phyloP scores from a whole-genome alignment of 176 grass and related monocot genomes.

The Chloris gayana region DNA sequence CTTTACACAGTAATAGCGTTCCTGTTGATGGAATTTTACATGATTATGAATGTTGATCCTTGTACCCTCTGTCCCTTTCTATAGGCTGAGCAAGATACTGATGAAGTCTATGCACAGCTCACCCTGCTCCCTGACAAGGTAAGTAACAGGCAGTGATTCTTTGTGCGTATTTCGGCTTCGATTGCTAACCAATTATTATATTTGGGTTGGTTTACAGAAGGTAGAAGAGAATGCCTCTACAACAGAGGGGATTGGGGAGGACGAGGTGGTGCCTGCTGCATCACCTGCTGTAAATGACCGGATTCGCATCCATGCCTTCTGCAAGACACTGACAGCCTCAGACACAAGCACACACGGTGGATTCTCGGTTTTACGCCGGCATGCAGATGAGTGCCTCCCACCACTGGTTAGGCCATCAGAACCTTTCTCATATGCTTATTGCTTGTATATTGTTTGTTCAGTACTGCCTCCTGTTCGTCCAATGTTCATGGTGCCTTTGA shows the following conservation, averaged over 20 bases:
- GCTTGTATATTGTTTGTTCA: constrained; percentile 10
- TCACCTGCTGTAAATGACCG: constrained; percentile 30
- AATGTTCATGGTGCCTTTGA: constrained; percentile 26
- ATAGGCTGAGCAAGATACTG: constrained; percentile 87
- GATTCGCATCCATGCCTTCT: constrained; percentile 72
- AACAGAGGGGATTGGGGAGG: constrained; percentile 47
- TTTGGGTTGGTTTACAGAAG: constrained; percentile 41
- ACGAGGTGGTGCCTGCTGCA: constrained; percentile 37
- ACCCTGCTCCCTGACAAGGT: constrained; percentile 86
- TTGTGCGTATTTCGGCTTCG: not conserved
- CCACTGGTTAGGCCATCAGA: constrained; percentile 58
- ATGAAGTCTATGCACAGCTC: constrained; percentile 93
- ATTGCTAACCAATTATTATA: not conserved
- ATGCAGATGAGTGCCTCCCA: constrained; percentile 92
- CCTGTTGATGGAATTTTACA: not conserved
- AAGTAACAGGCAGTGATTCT: not conserved
- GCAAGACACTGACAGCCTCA: constrained; percentile 93
- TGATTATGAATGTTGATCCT: not conserved
- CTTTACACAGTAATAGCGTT: constrained; percentile 8
- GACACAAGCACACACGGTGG: constrained; percentile 94
- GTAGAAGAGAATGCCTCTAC: constrained; percentile 53
- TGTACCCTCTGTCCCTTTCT: constrained; percentile 13
- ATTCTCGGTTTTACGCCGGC: constrained; percentile 83
- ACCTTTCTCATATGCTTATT: constrained; percentile 6
- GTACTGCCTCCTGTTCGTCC: not conserved